Base-by-base conservation (phyloP, 2,329 filamentous ascomycete genomes). In the Simplicillium sp. region DNA sequence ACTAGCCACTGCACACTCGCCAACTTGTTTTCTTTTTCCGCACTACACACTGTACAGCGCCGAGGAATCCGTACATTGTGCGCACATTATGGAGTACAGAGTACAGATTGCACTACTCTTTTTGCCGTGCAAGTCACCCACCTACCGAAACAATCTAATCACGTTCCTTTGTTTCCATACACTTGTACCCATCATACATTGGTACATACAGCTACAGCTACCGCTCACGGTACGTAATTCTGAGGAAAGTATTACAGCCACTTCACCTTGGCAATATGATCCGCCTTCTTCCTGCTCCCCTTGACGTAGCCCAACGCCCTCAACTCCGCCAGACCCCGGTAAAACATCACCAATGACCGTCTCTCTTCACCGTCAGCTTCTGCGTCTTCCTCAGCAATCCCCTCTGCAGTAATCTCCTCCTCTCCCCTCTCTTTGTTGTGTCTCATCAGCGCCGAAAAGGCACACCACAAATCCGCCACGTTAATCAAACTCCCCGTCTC, bases 221-320 rank as follows among this genome's bases (percentile, higher is more conserved):
- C n/a, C n/a, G n/a, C n/a, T n/a, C n/a, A n/a, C n/a, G n/a, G n/a
- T n/a, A n/a, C n/a, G n/a, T n/a, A n/a, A n/a, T n/a, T n/a, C n/a
- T n/a, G n/a, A n/a, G n/a, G n/a, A n/a, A n/a, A n/a, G 9, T 25
- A 9, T 45, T 59, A 77, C 46, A 92, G 66, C 51, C 90, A 92
- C 58, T 84, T 88, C 79, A 88, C 71, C 67, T 96, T 97, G 32
- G 87, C 82, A 50, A 97, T 68, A 62, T 97, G 90, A 58, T 97
- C 92, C 17, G 81, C 78, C 70, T 94, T 95, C 70, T 89, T 95
- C 63, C 83, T 85, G 55, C 84, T 97, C 46, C 75, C 73, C 66
- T 92, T 96, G 46, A 97, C 74, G 62, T 96, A 83, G 7, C 92
- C 92, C 53, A 98, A 70, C 40, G 82, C 77, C 59, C 82, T 83